Evolutionary conservation across 169 alveolate genomes (phyloP).

Genomic region (Eimeria acervulina): DNA sequence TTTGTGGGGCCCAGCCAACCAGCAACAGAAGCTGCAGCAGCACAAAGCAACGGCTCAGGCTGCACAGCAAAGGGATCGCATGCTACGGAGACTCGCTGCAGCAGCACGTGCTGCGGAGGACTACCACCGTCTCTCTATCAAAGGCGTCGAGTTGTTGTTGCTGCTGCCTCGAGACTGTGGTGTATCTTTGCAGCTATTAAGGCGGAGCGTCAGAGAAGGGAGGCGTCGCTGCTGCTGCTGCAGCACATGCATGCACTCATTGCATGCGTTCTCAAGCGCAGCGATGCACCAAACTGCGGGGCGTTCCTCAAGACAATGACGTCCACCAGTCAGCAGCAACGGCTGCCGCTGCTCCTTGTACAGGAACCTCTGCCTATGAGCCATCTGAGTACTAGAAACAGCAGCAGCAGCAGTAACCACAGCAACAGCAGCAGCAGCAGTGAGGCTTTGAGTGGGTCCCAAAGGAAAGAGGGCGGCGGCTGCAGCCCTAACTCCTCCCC

Average conservation of each 20-base stretch:
- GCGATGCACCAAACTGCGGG: not conserved
- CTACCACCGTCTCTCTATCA: not conserved
- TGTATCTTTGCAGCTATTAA: conserved; percentile 5
- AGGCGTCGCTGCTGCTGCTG: conserved; percentile 31
- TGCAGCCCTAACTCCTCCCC: not conserved
- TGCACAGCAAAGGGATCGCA: not conserved
- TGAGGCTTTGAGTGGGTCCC: not conserved
- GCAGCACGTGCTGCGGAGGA: not conserved
- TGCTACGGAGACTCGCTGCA: not conserved
- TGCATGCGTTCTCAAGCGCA: conserved; percentile 33
- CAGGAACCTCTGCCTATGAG: not conserved
- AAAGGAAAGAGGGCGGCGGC: not conserved
- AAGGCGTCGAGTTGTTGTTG: conserved; percentile 6
- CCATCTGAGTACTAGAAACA: not conserved
- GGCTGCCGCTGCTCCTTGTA: not conserved
- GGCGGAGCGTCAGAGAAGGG: not conserved
- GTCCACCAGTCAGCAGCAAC: not conserved
- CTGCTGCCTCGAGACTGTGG: not conserved
- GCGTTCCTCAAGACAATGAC: not conserved
- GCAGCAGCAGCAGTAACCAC: conserved; percentile 1
- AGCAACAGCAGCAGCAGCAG: conserved; percentile 12
- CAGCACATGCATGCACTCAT: conserved; percentile 33
- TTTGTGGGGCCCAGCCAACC: conserved; percentile 6
- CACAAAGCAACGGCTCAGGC: not conserved
- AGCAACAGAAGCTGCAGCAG: conserved; percentile 29